Conservation (phyloP, 1,284 basidiomycete genomes). For the Ceratobasidium sp. region DNA sequence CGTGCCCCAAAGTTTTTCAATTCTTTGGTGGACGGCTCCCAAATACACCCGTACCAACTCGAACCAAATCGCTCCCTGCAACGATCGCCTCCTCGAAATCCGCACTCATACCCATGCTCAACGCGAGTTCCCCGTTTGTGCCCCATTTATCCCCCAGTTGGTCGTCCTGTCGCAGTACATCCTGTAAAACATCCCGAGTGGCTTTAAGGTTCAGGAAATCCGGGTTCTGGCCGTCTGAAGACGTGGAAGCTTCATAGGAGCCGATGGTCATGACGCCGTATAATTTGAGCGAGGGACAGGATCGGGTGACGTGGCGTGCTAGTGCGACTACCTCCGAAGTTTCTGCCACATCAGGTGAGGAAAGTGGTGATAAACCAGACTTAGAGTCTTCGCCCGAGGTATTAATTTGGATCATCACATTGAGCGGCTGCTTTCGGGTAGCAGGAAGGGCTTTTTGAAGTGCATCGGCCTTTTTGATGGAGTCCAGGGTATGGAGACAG, state of each 20-base stretch:
- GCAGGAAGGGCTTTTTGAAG: conserved; percentile 81
- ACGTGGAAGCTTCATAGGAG: conserved; percentile 75
- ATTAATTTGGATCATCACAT: conserved; percentile 92
- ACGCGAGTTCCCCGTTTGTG: conserved; percentile 63
- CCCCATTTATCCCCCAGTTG: conserved; percentile 65
- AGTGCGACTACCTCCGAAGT: conserved; percentile 69
- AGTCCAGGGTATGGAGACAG: conserved; percentile 91
- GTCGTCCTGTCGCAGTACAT: conserved; percentile 56
- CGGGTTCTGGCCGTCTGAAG: conserved; percentile 72
- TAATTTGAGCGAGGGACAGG: conserved; percentile 80
- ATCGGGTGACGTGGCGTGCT: conserved; percentile 74
- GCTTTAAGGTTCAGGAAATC: conserved; percentile 82
- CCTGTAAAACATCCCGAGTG: conserved; percentile 70
- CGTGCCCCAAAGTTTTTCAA: not conserved
- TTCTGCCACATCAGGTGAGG: conserved; percentile 50
- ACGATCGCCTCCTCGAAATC: conserved; percentile 90
- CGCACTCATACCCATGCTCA: conserved; percentile 99
- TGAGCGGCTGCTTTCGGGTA: conserved; percentile 65
- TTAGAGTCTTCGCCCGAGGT: conserved; percentile 93
- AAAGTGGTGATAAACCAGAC: conserved; percentile 80
- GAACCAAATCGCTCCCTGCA: conserved; percentile 86
- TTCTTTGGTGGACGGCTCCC: conserved; percentile 60
- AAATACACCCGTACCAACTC: conserved; percentile 94
- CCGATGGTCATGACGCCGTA: conserved; percentile 98
- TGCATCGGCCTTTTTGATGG: conserved; percentile 82